A percentile compares a stretch with the other conserved stretches of the same genome.
These are phyloP conservation scores for Spergularia marina DNA, from an alignment of 148 eudicot species.

Conservation along the genomic window DNA sequence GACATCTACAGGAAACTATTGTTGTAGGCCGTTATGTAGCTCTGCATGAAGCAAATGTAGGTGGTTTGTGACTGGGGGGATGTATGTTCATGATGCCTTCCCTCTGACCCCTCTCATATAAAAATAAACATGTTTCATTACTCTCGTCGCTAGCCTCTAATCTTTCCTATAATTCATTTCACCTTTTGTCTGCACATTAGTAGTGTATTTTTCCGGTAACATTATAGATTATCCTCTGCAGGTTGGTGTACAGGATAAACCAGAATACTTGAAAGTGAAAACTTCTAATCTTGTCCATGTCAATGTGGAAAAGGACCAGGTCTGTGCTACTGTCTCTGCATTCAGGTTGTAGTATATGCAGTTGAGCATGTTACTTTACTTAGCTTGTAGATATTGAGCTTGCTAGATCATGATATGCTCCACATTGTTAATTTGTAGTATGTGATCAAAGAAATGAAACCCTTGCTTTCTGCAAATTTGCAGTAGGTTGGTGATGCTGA, in stretches of 20 bases:
- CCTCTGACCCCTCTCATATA: background rate
- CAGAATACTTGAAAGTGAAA: slow-evolving; percentile 66
- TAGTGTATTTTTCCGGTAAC: background rate
- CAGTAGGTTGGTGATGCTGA: no score
- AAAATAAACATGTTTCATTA: background rate
- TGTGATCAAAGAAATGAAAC: no score
- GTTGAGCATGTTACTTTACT: background rate
- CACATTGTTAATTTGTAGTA: no score
- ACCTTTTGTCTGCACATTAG: background rate
- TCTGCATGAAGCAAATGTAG: background rate
- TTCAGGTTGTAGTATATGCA: background rate
- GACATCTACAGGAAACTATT: no score
- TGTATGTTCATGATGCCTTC: background rate
- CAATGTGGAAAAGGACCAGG: slow-evolving; percentile 69
- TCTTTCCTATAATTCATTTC: no score
- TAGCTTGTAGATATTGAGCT: no score
- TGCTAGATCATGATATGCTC: no score
- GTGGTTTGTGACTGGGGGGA: background rate
- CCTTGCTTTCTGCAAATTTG: no score
- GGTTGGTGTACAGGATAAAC: slow-evolving; percentile 87
- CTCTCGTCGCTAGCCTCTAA: no score
- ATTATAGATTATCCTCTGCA: slow-evolving; percentile 29
- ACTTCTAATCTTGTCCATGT: slow-evolving; percentile 67
- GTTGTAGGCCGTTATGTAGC: background rate
- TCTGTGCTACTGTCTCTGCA: slow-evolving; percentile 24